Evolutionary conservation across 805 yeast species (phyloP), one percentile per base, ranked within the genome.

Genomic region (Lachancea kluyveri): DNA sequence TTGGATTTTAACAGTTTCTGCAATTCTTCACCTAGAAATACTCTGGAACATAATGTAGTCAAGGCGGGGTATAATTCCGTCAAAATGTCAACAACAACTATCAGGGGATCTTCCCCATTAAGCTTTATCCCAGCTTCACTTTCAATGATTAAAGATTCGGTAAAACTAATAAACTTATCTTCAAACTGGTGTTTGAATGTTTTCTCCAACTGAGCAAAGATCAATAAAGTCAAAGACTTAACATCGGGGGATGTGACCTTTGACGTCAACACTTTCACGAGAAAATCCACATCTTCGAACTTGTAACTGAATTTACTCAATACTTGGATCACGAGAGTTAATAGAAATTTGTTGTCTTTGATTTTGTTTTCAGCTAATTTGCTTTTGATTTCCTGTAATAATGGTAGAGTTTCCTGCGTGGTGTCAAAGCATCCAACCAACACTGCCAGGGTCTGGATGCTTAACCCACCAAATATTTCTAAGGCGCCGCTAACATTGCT

Each of bases 21-120:
- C 4, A 64, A 35, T 19, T 48, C 42, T 5, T 48, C 42, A 17
- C 57, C 43, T 11, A 49, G 22, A 29, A 63, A 51, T 11, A 62
- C 35, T 14, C 36, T 40, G 5, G 57, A 51, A 36, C 59, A 57
- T 13, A 50, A 25, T 5, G 47, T 25, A 1, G 56, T 46, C 17
- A 50, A 40, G 1, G 42, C 50, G 11, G 60, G 57, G 26, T 50
- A 54, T 11, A 57, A 29, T 28, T 45, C 50, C 4, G 43, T 43
- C 15, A 57, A 31, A 9, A 47, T 30, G 8, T 41, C 42, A 3
- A 51, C 40, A 3, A 55, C 37, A 2, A 43, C 30, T 1, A 36
- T 26, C 10, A 55, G 21, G 3, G 57, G 44, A 18, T 48, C 47
- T 16, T 36, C 37, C n/a, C n/a, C n/a, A n/a, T n/a, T n/a, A n/a